Evolutionary conservation across 208 protist species (phyloP), one percentile per base, ranked within the genome.

Genomic region (Leishmania braziliensis): DNA sequence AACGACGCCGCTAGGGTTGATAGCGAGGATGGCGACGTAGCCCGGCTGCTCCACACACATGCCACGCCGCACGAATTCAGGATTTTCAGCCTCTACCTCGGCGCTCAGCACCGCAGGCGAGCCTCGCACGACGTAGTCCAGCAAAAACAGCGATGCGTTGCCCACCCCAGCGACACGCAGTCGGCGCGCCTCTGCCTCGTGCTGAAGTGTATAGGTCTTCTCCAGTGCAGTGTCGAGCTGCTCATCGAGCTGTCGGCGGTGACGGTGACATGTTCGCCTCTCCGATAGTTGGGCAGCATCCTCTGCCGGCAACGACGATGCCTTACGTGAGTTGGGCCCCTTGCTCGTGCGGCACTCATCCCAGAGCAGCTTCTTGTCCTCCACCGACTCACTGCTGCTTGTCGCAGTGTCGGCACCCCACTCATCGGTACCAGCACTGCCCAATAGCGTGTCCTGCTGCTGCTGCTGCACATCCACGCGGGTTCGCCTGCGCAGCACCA

Each of bases 1-100:
- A 29, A 96, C 93, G 6, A 84, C 69, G 46, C 92, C 92, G 56
- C 68, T 81, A 0, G 94, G 94, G 74, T 75, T 92, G 46, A 97
- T 54, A 10, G 88, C 84, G 18, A 97, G 82, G 10, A 97, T 65
- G 23, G 92, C 89, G 18, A 87, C 79, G 82, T 83, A 66, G 23
- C 82, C 84, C 2, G 73, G 53, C 20, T 86, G 85, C 74, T 77
- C 83, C 2, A 88, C 58, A 62, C 94, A 95, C 88, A 97, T 90
- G n/a, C 88, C 89, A 33, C 92, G 88, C 63, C 80, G 80, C 75
- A 46, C 72, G 74, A 97, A 96, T 82, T 95, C 91, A 1, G 60
- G 75, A 8, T 79, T 82, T 62, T 92, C 90, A 65, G 84, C 86
- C 50, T 33, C 86, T 1, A 80, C 81, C n/a, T 70, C 84, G 20